These are phyloP conservation scores for Cenchrus purpureus DNA, from an alignment of 176 grass and related monocot species.

Conservation along the genomic window DNA sequence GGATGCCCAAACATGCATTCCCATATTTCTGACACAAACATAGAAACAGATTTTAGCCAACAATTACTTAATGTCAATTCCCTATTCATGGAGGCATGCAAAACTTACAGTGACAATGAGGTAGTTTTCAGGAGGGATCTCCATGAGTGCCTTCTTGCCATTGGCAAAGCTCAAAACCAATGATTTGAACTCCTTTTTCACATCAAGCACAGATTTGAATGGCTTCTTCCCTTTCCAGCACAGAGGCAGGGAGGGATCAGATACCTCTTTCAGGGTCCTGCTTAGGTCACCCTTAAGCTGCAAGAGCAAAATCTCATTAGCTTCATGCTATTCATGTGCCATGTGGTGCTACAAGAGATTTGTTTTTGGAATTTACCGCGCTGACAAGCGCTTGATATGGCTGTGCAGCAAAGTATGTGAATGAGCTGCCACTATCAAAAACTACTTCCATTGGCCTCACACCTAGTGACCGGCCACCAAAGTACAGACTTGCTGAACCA, in stretches of 20 bases:
- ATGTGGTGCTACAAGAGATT: slow-evolving; percentile 3
- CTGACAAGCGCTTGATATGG: slow-evolving; percentile 80
- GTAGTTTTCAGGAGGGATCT: slow-evolving; percentile 96
- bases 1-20: slow-evolving; percentile 95
- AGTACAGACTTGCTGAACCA: slow-evolving; percentile 78
- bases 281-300: slow-evolving; percentile 75
- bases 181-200: slow-evolving; percentile 84
- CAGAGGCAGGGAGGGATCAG: slow-evolving; percentile 72
- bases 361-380: slow-evolving; percentile 54
- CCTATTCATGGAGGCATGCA: slow-evolving; percentile 1
- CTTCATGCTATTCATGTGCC: slow-evolving; percentile 6
- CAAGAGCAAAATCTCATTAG: slow-evolving; percentile 36
- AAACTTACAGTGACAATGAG: slow-evolving; percentile 87
- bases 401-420: slow-evolving; percentile 81
- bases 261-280: slow-evolving; percentile 62
- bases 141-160: slow-evolving; percentile 65
- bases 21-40: slow-evolving; percentile 72
- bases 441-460: slow-evolving; percentile 79
- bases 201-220: slow-evolving; percentile 84
- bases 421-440: slow-evolving; percentile 92
- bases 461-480: slow-evolving; percentile 53
- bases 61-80: neutral
- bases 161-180: slow-evolving; percentile 72
- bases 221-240: slow-evolving; percentile 93
- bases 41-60: slow-evolving; percentile 26